Evolutionary conservation across 2,329 filamentous ascomycete genomes (phyloP), one percentile per base, ranked within the genome.

Genomic region (Penicillium sp.): DNA sequence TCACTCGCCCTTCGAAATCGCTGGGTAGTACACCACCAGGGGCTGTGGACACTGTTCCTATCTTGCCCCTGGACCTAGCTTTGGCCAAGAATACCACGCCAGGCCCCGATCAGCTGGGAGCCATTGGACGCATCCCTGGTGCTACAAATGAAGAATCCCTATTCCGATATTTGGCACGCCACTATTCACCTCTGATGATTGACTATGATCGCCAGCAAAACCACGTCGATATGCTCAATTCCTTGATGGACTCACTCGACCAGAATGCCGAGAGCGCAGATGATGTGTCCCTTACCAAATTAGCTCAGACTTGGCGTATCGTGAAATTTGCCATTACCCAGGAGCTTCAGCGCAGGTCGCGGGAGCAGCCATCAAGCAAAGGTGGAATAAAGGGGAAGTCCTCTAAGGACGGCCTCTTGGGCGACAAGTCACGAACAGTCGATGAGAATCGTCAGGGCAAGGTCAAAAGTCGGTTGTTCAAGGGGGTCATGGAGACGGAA

Each of bases 221-320:
- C 13, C 68, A 65, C 33, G 37, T 63, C 29, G 62, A 72, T 52
- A 59, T 65, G 9, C 58, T 78, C 35, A 67, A 63, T 11, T 65
- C 65, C 9, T 61, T 81, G 43, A 59, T 76, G 21, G 73, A 77
- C 10, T 75, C 77, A 6, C 80, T 86, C 49, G 76, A 81, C 52
- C 76, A 79, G 33, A 87, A 86, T 69, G 81, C 82, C 5, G 73
- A 77, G 46, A 77, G 81, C 61, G 83, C 83, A 26, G 77, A 84
- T 59, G 72, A 76, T 55, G 77, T 78, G 33, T 78, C 79, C 39
- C 71, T 80, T 59, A 75, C 80, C 61, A 77, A 80, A 53, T 72
- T 84, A 46, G 82, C 85, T 31, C 82, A 86, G 60, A 83, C 83
- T 21, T 88, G 84, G 84, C 80, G 79, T 53, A 78, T 87, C 22